Evolutionary conservation across 495 filamentous ascomycete genomes (phyloP).

Genomic region (Penicillium chermesinum): DNA sequence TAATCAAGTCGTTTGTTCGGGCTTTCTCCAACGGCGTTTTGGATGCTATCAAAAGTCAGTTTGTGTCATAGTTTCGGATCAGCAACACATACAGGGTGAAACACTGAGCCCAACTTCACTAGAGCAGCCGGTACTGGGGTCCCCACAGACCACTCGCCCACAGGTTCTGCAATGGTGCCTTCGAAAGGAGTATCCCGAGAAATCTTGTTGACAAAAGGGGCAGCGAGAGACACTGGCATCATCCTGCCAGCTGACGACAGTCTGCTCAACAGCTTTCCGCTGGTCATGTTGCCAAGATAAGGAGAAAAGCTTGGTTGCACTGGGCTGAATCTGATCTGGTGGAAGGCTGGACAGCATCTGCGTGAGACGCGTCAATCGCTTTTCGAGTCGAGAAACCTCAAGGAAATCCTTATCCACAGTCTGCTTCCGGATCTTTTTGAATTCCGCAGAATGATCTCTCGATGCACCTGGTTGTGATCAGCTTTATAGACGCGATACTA

Average conservation of each 20-base stretch:
- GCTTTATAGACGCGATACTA: background rate
- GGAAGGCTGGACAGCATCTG: slow-evolving; percentile 71
- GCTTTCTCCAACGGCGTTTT: slow-evolving; percentile 59
- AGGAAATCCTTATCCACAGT: slow-evolving; percentile 77
- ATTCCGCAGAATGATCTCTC: slow-evolving; percentile 65
- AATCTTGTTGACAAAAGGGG: slow-evolving; percentile 93
- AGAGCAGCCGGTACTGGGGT: slow-evolving; percentile 78
- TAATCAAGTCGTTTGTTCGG: slow-evolving; percentile 44
- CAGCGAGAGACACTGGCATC: slow-evolving; percentile 75
- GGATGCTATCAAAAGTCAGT: slow-evolving; percentile 19
- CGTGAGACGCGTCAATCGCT: slow-evolving; percentile 84
- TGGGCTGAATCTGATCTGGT: slow-evolving; percentile 48
- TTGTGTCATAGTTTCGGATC: background rate
- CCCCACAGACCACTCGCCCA: slow-evolving; percentile 86
- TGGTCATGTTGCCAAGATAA: slow-evolving; percentile 57
- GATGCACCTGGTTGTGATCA: slow-evolving; percentile 42
- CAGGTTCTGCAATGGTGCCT: slow-evolving; percentile 94
- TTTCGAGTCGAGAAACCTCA: slow-evolving; percentile 85
- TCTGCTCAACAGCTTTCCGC: slow-evolving; percentile 79
- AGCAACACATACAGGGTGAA: slow-evolving; percentile 54
- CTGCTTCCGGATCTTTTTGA: slow-evolving; percentile 62
- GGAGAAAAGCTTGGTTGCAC: slow-evolving; percentile 51
- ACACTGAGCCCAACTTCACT: slow-evolving; percentile 77
- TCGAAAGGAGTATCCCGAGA: slow-evolving; percentile 80
- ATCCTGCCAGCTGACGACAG: slow-evolving; percentile 91